Base-by-base conservation (phyloP, 1,284 basidiomycete genomes). In the Cutaneotrichosporon sp. region DNA sequence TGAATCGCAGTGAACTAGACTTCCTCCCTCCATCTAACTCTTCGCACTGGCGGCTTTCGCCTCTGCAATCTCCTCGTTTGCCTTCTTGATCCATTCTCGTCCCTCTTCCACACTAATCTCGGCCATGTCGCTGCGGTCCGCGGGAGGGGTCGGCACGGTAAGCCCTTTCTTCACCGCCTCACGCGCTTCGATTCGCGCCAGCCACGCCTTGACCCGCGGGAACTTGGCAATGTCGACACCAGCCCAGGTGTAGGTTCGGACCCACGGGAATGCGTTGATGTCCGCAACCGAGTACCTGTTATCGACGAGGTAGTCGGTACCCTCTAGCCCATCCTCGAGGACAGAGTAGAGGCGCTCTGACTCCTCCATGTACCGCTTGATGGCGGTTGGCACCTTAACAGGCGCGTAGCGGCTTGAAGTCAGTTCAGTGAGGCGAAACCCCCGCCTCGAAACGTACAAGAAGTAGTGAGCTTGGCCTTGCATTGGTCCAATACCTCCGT, bases 321-420 rank as follows among this genome's bases (percentile, higher is more conserved):
- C 60, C 4, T 82, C 82, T 2, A 93, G 83, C 25, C 86, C 85
- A 58, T 85, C 84, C 66, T 92, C 87, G 59, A 92, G 83, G 8
- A 92, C 90, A 49, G 83, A 79, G 72, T 88, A 90, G 5, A 93
- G 82, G 33, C 91, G 84, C 72, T 87, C 87, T 2, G 88, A 88
- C 81, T 92, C 91, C 33, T 88, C 84, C 25, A 84, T 67, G 79
- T 90, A 92, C 55, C 89, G 85, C 86, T 77, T 76, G 65, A 82
- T 80, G 22, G 72, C 79, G 67, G 77, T 77, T 13, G 74, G 74
- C 57, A 77, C 74, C 68, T 78, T 79, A 59, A 29, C 29, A 29
- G 29, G 4, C 5, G 29, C 29, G 29, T 29, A 29, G 9, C 29
- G 29, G 29, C 29, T 29, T 5, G 29, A 9, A 4, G 29, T 29